Base-by-base conservation (phyloP, 2,329 filamentous ascomycete species). In the Aureobasidium mangrovei region DNA sequence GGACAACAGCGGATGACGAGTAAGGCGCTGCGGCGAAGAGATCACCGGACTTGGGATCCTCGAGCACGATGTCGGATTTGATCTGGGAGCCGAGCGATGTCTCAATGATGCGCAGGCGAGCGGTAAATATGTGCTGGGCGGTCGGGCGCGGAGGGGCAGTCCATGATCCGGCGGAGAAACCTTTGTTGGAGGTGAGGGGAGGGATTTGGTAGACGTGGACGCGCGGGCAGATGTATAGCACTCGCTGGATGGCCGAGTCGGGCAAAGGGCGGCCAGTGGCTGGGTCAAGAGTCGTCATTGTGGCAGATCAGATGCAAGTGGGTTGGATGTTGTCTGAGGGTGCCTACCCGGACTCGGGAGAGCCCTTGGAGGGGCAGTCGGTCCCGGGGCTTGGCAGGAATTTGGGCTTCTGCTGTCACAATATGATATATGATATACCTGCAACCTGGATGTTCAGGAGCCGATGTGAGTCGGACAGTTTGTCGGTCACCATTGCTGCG, bases 141-240 rank as follows among this genome's bases (percentile, higher is more conserved):
- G 81, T 78, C 59, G 79, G 77, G 57, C 82, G 79, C 57, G 73
- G 69, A 27, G 88, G 80, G 57, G 72, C 69, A 29, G 88, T 94
- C 89, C 89, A 95, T 59, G 79, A 73, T 9, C 83, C 77, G 56
- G 90, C 89, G 35, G 78, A 79, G 76, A 95, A 86, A 68, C 89
- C 89, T 68, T 86, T 85, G 63, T 83, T 88, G 18, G 84, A 85
- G 42, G 84, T 78, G 56, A 90, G 76, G 27, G 89, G 88, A 18
- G 89, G 89, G 68, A 94, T 90, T 65, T 85, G 83, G 77, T 95
- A 95, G 75, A 95, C 80, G 74, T 94, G 88, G 60, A 93, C 85
- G 60, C 78, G 75, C 63, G 78, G 74, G 59, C 84, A 81, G 68
- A 90, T 74, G 78, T 88, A 91, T 68, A 94, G 84, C 67, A 93